phyloP scores from a whole-genome alignment of 768 basidiomycete genomes.

The Suillus sp. region DNA sequence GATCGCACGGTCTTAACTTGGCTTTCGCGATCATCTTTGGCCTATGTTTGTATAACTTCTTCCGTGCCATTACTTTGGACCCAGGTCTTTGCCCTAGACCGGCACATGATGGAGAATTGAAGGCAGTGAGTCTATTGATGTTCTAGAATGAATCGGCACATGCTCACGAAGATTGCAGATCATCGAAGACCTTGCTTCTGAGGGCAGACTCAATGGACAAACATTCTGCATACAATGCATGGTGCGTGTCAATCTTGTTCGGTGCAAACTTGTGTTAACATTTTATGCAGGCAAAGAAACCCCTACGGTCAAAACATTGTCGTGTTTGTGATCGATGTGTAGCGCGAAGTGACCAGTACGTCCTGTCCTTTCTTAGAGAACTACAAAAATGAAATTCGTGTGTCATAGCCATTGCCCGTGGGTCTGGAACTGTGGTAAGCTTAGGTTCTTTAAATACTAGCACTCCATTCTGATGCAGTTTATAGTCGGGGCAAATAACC shows the following conservation, averaged over 20 bases:
- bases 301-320: slow-evolving; percentile 94
- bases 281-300: slow-evolving; percentile 69
- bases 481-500: slow-evolving; percentile 88
- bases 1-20: slow-evolving; percentile 76
- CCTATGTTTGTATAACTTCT: slow-evolving; percentile 87
- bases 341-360: slow-evolving; percentile 91
- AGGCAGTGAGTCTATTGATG: slow-evolving; percentile 58
- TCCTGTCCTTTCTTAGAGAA: slow-evolving; percentile 13
- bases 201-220: slow-evolving; percentile 89
- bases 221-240: slow-evolving; percentile 97
- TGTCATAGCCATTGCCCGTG: slow-evolving; percentile 90
- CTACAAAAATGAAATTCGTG: slow-evolving; percentile 9
- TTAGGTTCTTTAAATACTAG: background rate
- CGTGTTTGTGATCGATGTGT: slow-evolving; percentile 89
- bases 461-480: background rate
- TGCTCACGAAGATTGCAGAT: slow-evolving; percentile 48
- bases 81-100: slow-evolving; percentile 87
- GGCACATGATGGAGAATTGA: slow-evolving; percentile 80
- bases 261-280: background rate
- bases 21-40: slow-evolving; percentile 69
- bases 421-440: slow-evolving; percentile 97
- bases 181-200: slow-evolving; percentile 87
- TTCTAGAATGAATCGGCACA: background rate
- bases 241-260: slow-evolving; percentile 44
- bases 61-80: slow-evolving; percentile 85